Conservation (phyloP, 768 basidiomycete genomes). For the Coprinellus aureogranulatus region DNA sequence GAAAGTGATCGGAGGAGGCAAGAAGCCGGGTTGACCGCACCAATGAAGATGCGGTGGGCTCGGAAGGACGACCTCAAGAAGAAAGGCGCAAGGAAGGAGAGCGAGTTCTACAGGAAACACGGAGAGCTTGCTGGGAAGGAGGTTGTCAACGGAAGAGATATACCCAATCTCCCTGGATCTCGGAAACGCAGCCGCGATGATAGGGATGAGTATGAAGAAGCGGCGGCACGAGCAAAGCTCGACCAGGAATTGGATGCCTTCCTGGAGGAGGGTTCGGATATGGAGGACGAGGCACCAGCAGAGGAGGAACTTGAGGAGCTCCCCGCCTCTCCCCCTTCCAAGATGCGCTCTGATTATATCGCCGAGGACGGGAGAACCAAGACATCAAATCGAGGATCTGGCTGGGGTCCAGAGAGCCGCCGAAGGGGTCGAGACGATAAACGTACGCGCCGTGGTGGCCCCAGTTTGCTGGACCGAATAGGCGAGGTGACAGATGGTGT, state of each 20-base stretch:
- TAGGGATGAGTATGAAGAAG: constrained; percentile 33
- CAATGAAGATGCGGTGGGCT: constrained; percentile 77
- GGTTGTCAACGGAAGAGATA: constrained; percentile 34
- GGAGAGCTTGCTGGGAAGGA: constrained; percentile 66
- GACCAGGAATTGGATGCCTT: constrained; percentile 73
- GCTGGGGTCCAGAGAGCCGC: constrained; percentile 37
- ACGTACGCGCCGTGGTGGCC: constrained; percentile 11
- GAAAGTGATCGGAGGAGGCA: background rate
- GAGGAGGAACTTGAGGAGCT: constrained; percentile 7
- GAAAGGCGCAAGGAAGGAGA: constrained; percentile 67
- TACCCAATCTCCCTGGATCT: constrained; percentile 16
- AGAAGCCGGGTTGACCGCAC: constrained; percentile 58
- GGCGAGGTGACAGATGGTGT: constrained; percentile 14
- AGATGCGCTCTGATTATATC: constrained; percentile 69
- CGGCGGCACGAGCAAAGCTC: constrained; percentile 40
- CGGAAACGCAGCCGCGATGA: constrained; percentile 20
- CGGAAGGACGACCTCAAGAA: constrained; percentile 70
- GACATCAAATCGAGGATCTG: constrained; percentile 41
- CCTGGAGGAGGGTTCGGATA: constrained; percentile 43
- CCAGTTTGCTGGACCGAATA: constrained; percentile 16
- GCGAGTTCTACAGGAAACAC: constrained; percentile 77
- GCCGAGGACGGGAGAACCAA: constrained; percentile 48
- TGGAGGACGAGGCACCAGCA: constrained; percentile 25
- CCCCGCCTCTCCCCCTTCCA: constrained; percentile 51
- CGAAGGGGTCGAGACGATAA: constrained; percentile 16